Conservation (phyloP, 2,329 filamentous ascomycete species). For the Calycina marina region DNA sequence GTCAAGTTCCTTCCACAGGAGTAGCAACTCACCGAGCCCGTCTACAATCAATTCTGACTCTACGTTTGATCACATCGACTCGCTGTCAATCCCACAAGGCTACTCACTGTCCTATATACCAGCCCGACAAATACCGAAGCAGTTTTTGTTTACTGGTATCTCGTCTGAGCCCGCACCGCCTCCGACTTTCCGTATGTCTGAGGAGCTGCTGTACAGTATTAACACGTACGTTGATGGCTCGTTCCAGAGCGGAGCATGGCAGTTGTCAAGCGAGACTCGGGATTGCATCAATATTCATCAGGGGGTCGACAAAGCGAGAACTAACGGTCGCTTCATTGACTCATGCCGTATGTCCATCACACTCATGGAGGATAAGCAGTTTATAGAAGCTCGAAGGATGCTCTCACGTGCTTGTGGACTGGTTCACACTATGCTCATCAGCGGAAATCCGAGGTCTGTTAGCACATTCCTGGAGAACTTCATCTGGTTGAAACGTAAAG, state of each 20-base stretch:
- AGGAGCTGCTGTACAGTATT: not conserved
- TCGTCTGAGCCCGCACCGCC: not conserved
- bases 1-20: no score
- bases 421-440: not conserved
- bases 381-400: not conserved
- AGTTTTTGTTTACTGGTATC: not conserved
- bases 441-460: not conserved
- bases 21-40: not conserved
- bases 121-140: not conserved
- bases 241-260: not conserved
- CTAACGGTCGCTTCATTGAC: not conserved
- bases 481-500: not conserved
- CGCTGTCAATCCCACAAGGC: not conserved
- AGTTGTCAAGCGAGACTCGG: not conserved
- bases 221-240: not conserved
- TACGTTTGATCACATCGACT: not conserved
- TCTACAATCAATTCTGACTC: not conserved
- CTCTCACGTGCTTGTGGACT: not conserved
- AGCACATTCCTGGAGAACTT: not conserved
- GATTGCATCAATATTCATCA: not conserved
- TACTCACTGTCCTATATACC: not conserved
- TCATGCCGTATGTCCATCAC: not conserved
- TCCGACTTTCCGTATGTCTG: not conserved
- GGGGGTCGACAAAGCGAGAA: not conserved
- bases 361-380: not conserved